A percentile compares a stretch with the other conserved stretches of the same genome.
phyloP scores from a whole-genome alignment of 371 early-diverging fungal genomes.

The Mucor circinelloides region DNA sequence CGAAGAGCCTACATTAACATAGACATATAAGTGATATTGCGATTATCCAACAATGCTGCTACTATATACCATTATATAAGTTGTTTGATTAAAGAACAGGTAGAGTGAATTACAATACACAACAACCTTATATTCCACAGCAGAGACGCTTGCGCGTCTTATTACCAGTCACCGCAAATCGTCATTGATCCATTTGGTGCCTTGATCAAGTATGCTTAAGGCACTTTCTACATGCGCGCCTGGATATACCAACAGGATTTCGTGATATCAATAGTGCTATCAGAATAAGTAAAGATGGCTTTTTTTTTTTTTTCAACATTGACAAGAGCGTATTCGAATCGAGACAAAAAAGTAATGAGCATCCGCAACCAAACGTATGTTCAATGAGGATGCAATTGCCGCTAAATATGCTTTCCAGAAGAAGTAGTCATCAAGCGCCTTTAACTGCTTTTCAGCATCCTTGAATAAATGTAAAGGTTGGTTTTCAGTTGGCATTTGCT shows the following conservation, averaged over 20 bases:
- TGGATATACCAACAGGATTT: not conserved
- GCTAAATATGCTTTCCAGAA: too few species aligned
- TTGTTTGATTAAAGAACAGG: not conserved
- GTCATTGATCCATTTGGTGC: not conserved
- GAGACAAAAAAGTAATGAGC: not conserved
- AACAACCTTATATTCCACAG: not conserved
- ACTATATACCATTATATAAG: not conserved
- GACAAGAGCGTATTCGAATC: too few species aligned
- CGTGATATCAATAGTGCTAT: too few species aligned
- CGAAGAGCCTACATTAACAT: constrained; percentile 32
- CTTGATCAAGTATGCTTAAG: not conserved
- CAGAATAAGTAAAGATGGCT: not conserved
- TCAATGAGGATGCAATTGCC: too few species aligned
- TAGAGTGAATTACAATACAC: not conserved
- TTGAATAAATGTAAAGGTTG: too few species aligned
- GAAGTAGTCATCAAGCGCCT: too few species aligned
- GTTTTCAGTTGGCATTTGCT: too few species aligned
- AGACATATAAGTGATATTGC: not conserved
- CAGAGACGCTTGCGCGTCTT: constrained; percentile 17
- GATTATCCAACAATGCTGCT: not conserved
- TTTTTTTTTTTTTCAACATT: too few species aligned
- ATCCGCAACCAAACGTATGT: not conserved
- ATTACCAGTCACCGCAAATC: not conserved
- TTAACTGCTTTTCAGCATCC: too few species aligned
- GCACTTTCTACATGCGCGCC: too few species aligned